Base-by-base conservation (phyloP, 345 rosid species). In the Carallia pectinifolia region DNA sequence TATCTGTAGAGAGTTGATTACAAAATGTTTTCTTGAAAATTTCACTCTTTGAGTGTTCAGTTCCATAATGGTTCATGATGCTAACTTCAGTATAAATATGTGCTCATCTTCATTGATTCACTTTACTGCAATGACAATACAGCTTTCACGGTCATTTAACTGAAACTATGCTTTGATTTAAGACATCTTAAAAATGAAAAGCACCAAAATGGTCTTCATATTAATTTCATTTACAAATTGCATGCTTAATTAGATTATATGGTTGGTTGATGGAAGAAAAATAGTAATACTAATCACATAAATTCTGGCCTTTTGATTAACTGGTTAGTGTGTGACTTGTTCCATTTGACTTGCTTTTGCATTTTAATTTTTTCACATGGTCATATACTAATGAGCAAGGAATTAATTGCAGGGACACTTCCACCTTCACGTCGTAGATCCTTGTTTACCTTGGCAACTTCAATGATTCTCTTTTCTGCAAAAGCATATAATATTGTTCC, bases 381-480 rank as follows among this genome's bases (percentile, higher is more conserved):
- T 44, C 48, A 44, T 13, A 12, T 44, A 2, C 48, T 44, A 44
- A 44, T 10, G 48, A 44, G 3, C 48, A 10, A 15, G 4, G 48
- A 40, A 10, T 40, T 40, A 40, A 40, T 85, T 81, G 71, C 87
- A 92, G 99, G 88, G 69, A 83, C 86, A 61, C 85, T 92, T 66
- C 96, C 89, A 53, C 86, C 97, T 56, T 87, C 99, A 18, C 76
- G 85, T 34, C 80, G 92, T 68, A 85, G 99, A 75, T 90, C 93
- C 13, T 97, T 95, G 68, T 92, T 87, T 76, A 86, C 85, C 59
- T 70, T 95, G 88, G 85, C 97, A 74, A 86, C 88, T 62, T 82
- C 97, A 31, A 95, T 95, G 99, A 82, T 90, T 84, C 85, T 87
- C 48, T 95, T 92, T 76, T 86, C 96, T 65, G 83, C 99, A 47